phyloP scores from a whole-genome alignment of 2,329 filamentous ascomycete species.

The Talaromyces rugulosus region DNA sequence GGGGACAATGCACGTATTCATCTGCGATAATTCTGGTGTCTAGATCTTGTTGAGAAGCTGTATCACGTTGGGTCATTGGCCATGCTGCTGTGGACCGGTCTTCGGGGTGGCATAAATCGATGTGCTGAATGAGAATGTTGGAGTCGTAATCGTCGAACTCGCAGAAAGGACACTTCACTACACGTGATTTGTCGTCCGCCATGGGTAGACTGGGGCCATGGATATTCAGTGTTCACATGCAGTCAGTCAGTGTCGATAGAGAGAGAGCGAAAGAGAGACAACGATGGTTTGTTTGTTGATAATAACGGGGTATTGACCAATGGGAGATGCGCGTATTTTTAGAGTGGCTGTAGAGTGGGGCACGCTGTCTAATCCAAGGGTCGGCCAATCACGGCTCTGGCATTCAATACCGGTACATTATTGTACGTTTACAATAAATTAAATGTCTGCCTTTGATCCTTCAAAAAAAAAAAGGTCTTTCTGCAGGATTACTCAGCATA shows the following conservation, averaged over 20 bases:
- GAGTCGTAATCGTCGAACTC: slow-evolving; percentile 37
- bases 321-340: not conserved
- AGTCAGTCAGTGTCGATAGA: not conserved
- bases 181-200: not conserved
- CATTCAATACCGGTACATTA: not conserved
- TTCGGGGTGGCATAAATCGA: slow-evolving; percentile 44
- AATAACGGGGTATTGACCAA: not conserved
- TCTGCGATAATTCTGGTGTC: slow-evolving; percentile 13
- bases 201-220: not conserved
- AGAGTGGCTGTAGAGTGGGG: not conserved
- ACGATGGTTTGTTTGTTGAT: too few relatives aligned
- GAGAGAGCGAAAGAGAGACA: not conserved
- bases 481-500: not conserved
- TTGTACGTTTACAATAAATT: too few relatives aligned
- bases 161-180: slow-evolving; percentile 42
- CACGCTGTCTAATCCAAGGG: not conserved
- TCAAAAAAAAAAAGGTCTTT: too few relatives aligned
- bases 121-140: slow-evolving; percentile 40
- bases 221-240: too few relatives aligned
- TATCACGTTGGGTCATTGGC: not conserved
- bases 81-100: slow-evolving; percentile 17
- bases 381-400: not conserved
- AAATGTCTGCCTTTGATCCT: too few relatives aligned
- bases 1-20: slow-evolving; percentile 52
- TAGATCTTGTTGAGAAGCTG: not conserved